Evolutionary conservation across 441 rosid genomes (phyloP).

Genomic region (Caryocar brasiliense): DNA sequence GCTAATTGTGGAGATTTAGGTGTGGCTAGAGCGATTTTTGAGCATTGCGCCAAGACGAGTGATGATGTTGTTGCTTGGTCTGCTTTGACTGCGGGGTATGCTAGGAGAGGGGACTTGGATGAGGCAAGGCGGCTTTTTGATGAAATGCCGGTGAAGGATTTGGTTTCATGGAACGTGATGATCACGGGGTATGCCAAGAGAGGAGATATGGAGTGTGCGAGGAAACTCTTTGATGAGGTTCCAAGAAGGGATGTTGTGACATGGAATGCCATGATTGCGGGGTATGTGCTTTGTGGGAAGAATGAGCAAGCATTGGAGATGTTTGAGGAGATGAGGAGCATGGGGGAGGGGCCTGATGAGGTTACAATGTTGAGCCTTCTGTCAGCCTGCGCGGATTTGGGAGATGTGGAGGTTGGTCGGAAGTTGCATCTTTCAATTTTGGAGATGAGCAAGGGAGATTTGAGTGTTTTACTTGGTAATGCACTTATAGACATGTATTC

Average conservation of each 20-base stretch:
- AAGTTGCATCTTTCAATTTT: constrained; percentile 27
- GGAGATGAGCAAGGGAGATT: constrained; percentile 18
- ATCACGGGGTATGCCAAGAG: constrained; percentile 41
- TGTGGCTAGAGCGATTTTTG: constrained; percentile 37
- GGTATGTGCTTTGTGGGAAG: constrained; percentile 33
- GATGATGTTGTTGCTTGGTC: constrained; percentile 58
- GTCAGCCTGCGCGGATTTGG: constrained; percentile 47
- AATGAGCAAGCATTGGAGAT: constrained; percentile 32
- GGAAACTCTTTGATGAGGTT: constrained; percentile 41
- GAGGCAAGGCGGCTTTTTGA: constrained; percentile 37
- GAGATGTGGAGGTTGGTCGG: constrained; percentile 42
- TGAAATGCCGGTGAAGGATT: constrained; percentile 49
- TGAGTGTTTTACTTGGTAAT: constrained; percentile 31
- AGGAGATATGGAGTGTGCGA: constrained; percentile 39
- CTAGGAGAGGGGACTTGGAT: constrained; percentile 44
- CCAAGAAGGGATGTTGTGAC: constrained; percentile 45
- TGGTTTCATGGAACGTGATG: constrained; percentile 69
- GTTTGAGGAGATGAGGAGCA: constrained; percentile 47
- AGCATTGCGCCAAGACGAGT: constrained; percentile 32
- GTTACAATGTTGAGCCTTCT: constrained; percentile 48
- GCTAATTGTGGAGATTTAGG: constrained; percentile 60
- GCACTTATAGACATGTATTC: constrained; percentile 59
- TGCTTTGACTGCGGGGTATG: constrained; percentile 55
- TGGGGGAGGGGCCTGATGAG: constrained; percentile 43
- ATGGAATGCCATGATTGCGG: constrained; percentile 57